Conservation (phyloP, 768 basidiomycete genomes). For the Macrolepiota albuminosa region DNA sequence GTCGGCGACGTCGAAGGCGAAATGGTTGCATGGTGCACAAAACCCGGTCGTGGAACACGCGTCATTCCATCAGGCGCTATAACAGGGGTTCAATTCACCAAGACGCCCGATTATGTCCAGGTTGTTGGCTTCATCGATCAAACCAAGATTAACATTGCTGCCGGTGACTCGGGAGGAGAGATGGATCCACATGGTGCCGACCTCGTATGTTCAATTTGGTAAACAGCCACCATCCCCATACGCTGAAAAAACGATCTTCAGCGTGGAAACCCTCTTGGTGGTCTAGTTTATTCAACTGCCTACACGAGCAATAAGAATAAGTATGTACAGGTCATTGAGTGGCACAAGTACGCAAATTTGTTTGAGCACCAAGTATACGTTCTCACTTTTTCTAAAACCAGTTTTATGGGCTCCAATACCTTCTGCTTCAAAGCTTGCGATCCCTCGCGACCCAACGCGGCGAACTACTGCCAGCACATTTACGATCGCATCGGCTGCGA, state of each 20-base stretch:
- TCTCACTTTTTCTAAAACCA: constrained; percentile 24
- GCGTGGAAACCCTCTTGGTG: constrained; percentile 21
- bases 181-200: constrained; percentile 55
- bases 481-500: constrained; percentile 17
- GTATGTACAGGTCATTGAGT: constrained; percentile 16
- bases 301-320: constrained; percentile 12
- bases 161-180: constrained; percentile 43
- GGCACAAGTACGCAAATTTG: constrained; percentile 12
- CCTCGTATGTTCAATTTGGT: constrained; percentile 16
- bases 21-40: constrained; percentile 74
- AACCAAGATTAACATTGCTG: constrained; percentile 52
- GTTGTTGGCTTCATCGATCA: constrained; percentile 56
- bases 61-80: constrained; percentile 39
- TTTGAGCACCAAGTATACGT: not conserved
- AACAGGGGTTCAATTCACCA: constrained; percentile 32
- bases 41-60: constrained; percentile 42
- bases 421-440: constrained; percentile 45
- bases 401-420: constrained; percentile 18
- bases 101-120: constrained; percentile 59
- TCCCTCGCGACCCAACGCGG: constrained; percentile 36
- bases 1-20: constrained; percentile 66
- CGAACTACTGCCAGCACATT: constrained; percentile 19
- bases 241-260: not conserved
- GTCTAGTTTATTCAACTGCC: constrained; percentile 13
- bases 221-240: not conserved